Evolutionary conservation across 2,329 filamentous ascomycete genomes (phyloP).

Genomic region (Diaporthe citriasiana): DNA sequence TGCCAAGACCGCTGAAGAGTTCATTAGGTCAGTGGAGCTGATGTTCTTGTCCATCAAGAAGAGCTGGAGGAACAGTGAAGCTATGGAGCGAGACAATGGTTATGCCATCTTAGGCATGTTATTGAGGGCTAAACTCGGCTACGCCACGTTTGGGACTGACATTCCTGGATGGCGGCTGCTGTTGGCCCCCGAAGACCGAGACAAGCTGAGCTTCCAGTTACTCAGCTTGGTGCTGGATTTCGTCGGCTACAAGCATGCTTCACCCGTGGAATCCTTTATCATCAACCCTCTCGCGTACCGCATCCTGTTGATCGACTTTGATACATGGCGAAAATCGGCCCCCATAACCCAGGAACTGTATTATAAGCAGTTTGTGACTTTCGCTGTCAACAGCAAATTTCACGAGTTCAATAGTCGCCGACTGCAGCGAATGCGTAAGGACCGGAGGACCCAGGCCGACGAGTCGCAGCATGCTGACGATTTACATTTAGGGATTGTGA

Average conservation of each 20-base stretch:
- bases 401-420: slow-evolving; percentile 92
- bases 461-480: slow-evolving; percentile 42
- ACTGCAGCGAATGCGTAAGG: slow-evolving; percentile 89
- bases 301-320: slow-evolving; percentile 90
- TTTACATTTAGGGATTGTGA: slow-evolving; percentile 79
- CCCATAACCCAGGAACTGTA: slow-evolving; percentile 86
- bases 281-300: slow-evolving; percentile 96
- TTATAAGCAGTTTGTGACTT: slow-evolving; percentile 91
- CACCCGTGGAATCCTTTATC: slow-evolving; percentile 89
- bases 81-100: slow-evolving; percentile 96
- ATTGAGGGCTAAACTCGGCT: slow-evolving; percentile 84
- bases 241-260: slow-evolving; percentile 86
- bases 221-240: slow-evolving; percentile 86
- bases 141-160: slow-evolving; percentile 55
- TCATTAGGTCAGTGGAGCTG: slow-evolving; percentile 84
- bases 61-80: slow-evolving; percentile 98
- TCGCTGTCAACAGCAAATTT: slow-evolving; percentile 91
- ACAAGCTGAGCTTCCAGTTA: slow-evolving; percentile 72
- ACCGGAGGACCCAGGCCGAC: slow-evolving; percentile 40
- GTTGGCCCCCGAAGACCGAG: slow-evolving; percentile 67
- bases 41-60: slow-evolving; percentile 88
- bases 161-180: slow-evolving; percentile 56
- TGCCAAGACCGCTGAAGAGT: slow-evolving; percentile 77
- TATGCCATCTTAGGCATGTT: slow-evolving; percentile 90
- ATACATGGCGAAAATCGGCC: slow-evolving; percentile 89